Base-by-base conservation (phyloP, 345 rosid species). In the Raphanus raphanistrum region DNA sequence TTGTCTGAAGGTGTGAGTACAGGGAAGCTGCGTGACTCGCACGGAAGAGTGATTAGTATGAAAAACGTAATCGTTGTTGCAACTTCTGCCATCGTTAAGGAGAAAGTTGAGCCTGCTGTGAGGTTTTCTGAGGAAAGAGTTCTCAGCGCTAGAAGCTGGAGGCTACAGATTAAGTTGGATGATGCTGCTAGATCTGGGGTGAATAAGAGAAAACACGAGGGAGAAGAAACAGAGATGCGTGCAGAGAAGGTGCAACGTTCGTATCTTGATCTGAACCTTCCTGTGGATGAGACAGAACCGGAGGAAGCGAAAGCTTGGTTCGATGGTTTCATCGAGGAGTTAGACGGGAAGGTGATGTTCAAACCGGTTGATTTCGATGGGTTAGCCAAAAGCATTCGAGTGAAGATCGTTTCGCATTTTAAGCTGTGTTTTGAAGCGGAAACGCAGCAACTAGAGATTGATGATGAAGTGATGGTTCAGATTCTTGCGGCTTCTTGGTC, bases 261-360 rank as follows among this genome's bases (percentile, higher is more conserved):
- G 28, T 71, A 41, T 73, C 79, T 90, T 4, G 95, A 92, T 72
- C 79, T 92, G 78, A 92, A 92, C 74, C 86, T 92, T 70, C 90
- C 92, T 1, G 83, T 87, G 63, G 77, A 82, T 48, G 87, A 82
- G 65, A 80, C 82, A 33, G 88, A 84, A 33, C 69, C 76, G 57
- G 93, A 87, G 26, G 64, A 86, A 25, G 62, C 71, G 27, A 78
- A 78, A 45, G 69, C 74, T 76, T 90, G 93, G 93, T 68, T 86
- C 48, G 85, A 85, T 33, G 85, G 77, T 12, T 87, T 88, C 79
- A 61, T 84, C 15, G 77, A 77, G 15, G 81, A 79, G 59, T 85
- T 85, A n/a, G 81, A 90, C 43, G 82, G 80, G 33, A 85, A 74
- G 35, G 88, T 88, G 65, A 71, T 52, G 10, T 92, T 92, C 77